phyloP scores from a whole-genome alignment of 1,139 yeast species.

The Blastobotrys illinoisensis region DNA sequence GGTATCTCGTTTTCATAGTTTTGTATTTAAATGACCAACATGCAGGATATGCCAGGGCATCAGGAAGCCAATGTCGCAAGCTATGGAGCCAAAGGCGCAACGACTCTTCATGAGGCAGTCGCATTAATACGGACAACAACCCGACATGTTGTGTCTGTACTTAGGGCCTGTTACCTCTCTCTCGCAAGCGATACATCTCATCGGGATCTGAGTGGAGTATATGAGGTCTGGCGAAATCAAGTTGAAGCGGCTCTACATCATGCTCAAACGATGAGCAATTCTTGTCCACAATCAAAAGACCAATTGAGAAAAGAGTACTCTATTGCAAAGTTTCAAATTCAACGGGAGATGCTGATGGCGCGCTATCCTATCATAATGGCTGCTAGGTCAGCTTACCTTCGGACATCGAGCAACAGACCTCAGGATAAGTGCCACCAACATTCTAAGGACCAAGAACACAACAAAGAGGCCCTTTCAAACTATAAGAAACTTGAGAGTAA shows the following conservation, averaged over 20 bases:
- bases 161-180: neutral
- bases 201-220: neutral
- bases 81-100: neutral
- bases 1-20: neutral
- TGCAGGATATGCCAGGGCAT: neutral
- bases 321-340: neutral
- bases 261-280: neutral
- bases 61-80: neutral
- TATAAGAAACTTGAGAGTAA: neutral
- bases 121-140: neutral
- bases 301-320: neutral
- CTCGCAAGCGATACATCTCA: neutral
- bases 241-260: neutral
- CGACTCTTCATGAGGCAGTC: neutral
- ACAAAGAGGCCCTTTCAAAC: neutral
- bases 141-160: neutral
- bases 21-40: neutral
- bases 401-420: neutral
- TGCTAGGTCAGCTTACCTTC: neutral
- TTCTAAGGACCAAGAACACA: neutral
- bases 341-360: neutral
- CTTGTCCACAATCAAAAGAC: neutral
- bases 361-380: neutral
- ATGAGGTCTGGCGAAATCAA: neutral
- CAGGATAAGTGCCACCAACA: neutral